Evolutionary conservation across 768 basidiomycete genomes (phyloP).

Genomic region (Neoboletus brunneissimus): DNA sequence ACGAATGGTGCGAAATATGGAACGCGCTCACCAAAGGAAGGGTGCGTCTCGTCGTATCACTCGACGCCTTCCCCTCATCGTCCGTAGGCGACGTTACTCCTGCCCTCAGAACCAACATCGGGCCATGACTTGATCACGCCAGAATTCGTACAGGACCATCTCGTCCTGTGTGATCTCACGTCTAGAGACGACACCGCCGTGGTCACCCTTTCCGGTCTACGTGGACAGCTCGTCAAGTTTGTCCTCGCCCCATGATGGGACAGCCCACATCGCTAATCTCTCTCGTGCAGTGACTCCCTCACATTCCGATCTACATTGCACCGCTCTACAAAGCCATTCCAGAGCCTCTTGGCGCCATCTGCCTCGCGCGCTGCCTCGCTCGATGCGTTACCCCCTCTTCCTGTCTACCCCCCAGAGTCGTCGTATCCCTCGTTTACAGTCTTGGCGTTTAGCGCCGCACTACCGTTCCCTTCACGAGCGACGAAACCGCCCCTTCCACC

Average conservation of each 20-base stretch:
- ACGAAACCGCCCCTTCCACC: constrained; percentile 51
- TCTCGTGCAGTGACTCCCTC: constrained; percentile 32
- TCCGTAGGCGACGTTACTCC: constrained; percentile 69
- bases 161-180: constrained; percentile 61
- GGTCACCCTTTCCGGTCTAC: constrained; percentile 79
- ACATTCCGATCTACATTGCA: constrained; percentile 45
- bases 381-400: constrained; percentile 54
- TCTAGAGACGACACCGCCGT: constrained; percentile 47
- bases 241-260: constrained; percentile 31
- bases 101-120: constrained; percentile 64
- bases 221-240: constrained; percentile 66
- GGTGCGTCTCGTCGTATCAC: constrained; percentile 41
- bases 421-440: constrained; percentile 50
- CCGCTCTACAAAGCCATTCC: constrained; percentile 40
- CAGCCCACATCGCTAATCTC: constrained; percentile 32
- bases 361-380: constrained; percentile 37
- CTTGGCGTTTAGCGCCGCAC: constrained; percentile 36
- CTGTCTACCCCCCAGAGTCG: constrained; percentile 35
- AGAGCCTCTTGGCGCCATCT: constrained; percentile 35
- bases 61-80: neutral
- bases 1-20: constrained; percentile 74
- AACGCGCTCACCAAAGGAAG: constrained; percentile 59
- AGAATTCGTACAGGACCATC: constrained; percentile 82
- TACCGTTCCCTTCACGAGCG: constrained; percentile 35
- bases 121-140: constrained; percentile 57